Percentiles rank a stretch among this genome's conserved stretches.
phyloP scores from a whole-genome alignment of 1,284 basidiomycete species.

The Ustilago xerochloae region DNA sequence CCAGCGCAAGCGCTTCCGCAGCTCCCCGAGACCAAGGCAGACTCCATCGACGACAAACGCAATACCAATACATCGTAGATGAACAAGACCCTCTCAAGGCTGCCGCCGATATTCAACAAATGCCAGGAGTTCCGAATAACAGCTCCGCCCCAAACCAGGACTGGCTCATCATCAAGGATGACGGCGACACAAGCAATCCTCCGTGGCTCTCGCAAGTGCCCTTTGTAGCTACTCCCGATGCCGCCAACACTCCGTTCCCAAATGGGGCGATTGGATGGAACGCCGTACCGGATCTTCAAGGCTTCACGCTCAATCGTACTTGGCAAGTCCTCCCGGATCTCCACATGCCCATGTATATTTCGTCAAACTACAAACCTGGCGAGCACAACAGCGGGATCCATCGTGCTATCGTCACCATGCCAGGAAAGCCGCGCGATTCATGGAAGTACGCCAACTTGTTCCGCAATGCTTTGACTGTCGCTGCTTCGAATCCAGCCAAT shows the following conservation, averaged over 20 bases:
- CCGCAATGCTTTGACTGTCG: slow-evolving; percentile 48
- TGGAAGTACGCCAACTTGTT: slow-evolving; percentile 64
- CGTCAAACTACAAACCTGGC: slow-evolving; percentile 38
- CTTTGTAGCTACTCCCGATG: slow-evolving; percentile 28
- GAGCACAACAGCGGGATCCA: slow-evolving; percentile 47
- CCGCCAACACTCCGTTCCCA: slow-evolving; percentile 6
- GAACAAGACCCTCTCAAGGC: slow-evolving; percentile 48
- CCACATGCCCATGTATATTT: slow-evolving; percentile 56
- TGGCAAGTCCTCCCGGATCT: slow-evolving; percentile 30
- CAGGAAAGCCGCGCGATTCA: slow-evolving; percentile 62
- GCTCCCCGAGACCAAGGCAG: neutral
- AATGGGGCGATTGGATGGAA: slow-evolving; percentile 37
- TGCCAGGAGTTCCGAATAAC: slow-evolving; percentile 30
- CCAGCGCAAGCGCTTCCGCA: neutral
- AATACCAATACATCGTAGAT: slow-evolving; percentile 47
- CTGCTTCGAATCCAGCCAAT: slow-evolving; percentile 37
- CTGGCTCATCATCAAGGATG: slow-evolving; percentile 45
- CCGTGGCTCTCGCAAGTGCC: slow-evolving; percentile 38
- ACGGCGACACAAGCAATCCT: slow-evolving; percentile 28
- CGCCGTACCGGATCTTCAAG: slow-evolving; percentile 38
- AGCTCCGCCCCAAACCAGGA: slow-evolving; percentile 21
- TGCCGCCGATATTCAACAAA: slow-evolving; percentile 42
- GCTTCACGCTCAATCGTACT: slow-evolving; percentile 56
- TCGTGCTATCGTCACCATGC: slow-evolving; percentile 56
- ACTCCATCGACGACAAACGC: slow-evolving; percentile 22